Base-by-base conservation (phyloP, 495 filamentous ascomycete genomes). In the Podospora bellae-mahoneyi region DNA sequence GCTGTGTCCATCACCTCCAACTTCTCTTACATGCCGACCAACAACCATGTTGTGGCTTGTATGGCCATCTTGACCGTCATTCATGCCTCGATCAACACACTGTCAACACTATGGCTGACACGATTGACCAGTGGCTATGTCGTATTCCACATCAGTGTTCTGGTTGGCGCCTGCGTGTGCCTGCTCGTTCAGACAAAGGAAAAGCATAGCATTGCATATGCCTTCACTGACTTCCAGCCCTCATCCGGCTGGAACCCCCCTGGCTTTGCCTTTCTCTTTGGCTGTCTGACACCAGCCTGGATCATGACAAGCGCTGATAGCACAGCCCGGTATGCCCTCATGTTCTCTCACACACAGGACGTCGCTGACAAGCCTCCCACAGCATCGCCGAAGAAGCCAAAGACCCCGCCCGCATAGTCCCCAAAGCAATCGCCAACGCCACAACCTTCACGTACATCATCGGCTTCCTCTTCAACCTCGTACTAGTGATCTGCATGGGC, bases 261-360 rank as follows among this genome's bases (percentile, higher is more conserved):
- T 26, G 89, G 88, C 5, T 90, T 88, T 72, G 85, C 84, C n/a
- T 90, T 88, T 73, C 73, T 91, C 34, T 89, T 91, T 68, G 89
- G 89, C 23, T 90, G 90, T 73, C 76, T 91, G 26, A 87, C 86
- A 9, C 89, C 89, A 28, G 85, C 86, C 0, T 91, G 89, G 87
- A 89, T 86, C 56, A 88, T 88, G 76, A 76, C 74, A n/a, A 69
- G 69, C 28, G 74, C 74, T 13, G 75, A 77, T 54, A 75, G 75
- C 57, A 73, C 74, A 13, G 75, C 74, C 20, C 72, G 75, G 75
- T 76, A 68, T 66, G 70, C n/a, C 26, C 1, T 58, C 34, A 4
- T 27, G 30, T 20, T 20, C 53, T 27, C 4, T 2, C 32, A 19
- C 30, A 9, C 19, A 16, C 39, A n/a, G 15, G 23, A 15, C 27